These are phyloP conservation scores for Priceomyces castillae DNA, from an alignment of 805 yeast genomes.

Conservation along the genomic window DNA sequence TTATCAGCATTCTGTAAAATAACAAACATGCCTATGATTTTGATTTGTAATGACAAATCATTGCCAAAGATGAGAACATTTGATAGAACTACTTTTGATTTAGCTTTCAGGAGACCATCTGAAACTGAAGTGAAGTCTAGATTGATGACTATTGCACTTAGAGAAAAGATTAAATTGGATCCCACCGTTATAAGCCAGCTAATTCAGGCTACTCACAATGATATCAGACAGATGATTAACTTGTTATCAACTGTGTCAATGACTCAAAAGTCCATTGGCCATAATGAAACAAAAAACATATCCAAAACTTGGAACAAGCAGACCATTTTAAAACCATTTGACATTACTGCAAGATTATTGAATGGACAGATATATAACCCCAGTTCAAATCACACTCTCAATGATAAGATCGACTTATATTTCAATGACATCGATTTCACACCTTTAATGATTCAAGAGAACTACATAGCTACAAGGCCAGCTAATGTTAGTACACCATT, in stretches of 20 bases:
- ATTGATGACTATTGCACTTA: constrained; percentile 82
- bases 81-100: constrained; percentile 74
- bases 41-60: constrained; percentile 90
- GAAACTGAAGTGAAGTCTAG: constrained; percentile 79
- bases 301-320: constrained; percentile 83
- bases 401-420: constrained; percentile 82
- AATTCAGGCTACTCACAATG: constrained; percentile 82
- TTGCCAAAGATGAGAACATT: constrained; percentile 96
- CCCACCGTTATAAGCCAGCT: constrained; percentile 79
- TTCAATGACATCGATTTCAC: constrained; percentile 94
- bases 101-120: constrained; percentile 87
- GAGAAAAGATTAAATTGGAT: constrained; percentile 80
- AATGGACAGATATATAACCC: constrained; percentile 56
- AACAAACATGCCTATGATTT: constrained; percentile 85
- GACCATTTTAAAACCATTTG: constrained; percentile 88
- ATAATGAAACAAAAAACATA: constrained; percentile 60
- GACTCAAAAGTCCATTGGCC: constrained; percentile 63
- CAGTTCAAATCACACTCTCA: constrained; percentile 52
- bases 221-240: constrained; percentile 91
- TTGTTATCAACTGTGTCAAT: constrained; percentile 79
- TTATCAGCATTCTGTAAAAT: constrained; percentile 81
- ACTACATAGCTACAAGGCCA: constrained; percentile 72
- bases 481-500: constrained; percentile 38
- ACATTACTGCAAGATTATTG: constrained; percentile 69
- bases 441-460: constrained; percentile 95